phyloP scores from a whole-genome alignment of 2,329 filamentous ascomycete genomes.

The Fulvia fulva region DNA sequence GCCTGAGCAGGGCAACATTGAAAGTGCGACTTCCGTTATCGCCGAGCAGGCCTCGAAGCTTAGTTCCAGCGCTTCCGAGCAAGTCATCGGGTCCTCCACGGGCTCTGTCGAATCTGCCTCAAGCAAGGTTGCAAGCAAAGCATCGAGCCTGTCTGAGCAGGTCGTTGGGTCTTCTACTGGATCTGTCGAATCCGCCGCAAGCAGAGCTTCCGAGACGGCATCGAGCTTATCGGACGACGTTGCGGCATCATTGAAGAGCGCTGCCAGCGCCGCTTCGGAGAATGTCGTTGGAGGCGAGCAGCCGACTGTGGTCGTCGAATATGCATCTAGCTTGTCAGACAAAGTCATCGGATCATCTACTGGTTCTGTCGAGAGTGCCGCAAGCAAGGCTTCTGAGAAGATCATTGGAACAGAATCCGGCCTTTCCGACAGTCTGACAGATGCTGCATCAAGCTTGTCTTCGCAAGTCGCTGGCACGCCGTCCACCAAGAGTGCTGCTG shows the following conservation, averaged over 20 bases:
- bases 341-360: conserved; percentile 29
- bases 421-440: conserved; percentile 30
- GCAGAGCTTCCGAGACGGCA: conserved; percentile 43
- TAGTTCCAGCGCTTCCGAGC: conserved; percentile 30
- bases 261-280: conserved; percentile 13
- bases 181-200: conserved; percentile 50
- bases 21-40: conserved; percentile 35
- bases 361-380: conserved; percentile 37
- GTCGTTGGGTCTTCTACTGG: conserved; percentile 33
- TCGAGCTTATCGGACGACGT: neutral
- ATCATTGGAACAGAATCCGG: conserved; percentile 26
- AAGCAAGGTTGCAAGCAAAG: conserved; percentile 41
- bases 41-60: conserved; percentile 25
- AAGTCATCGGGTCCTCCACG: conserved; percentile 28
- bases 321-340: conserved; percentile 28
- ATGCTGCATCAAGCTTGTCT: conserved; percentile 24
- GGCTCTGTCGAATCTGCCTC: conserved; percentile 51
- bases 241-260: conserved; percentile 11
- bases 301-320: conserved; percentile 8
- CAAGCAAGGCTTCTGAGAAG: conserved; percentile 25
- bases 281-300: conserved; percentile 14
- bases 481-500: conserved; percentile 11
- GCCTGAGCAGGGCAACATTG: conserved; percentile 31
- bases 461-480: conserved; percentile 3
- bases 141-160: conserved; percentile 24